Percentiles rank a stretch among this genome's conserved stretches.
These are phyloP conservation scores for Tricholoma sp. DNA, from an alignment of 768 basidiomycete genomes.

Conservation along the genomic window DNA sequence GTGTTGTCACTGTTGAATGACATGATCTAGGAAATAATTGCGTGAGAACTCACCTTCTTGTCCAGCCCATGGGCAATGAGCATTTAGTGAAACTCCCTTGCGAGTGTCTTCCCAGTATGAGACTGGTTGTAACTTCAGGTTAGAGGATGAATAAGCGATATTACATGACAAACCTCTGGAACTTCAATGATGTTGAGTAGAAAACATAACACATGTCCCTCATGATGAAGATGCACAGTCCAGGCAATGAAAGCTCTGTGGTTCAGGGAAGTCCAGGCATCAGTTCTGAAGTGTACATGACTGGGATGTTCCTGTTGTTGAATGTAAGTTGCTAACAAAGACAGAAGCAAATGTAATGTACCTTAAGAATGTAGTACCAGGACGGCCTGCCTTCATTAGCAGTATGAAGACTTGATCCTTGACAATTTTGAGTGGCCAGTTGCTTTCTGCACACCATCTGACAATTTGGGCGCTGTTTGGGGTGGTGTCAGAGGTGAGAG, in stretches of 20 bases:
- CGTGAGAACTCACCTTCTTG: not conserved
- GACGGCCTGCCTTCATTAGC: not conserved
- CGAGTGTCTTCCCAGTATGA: not conserved
- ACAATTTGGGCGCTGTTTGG: not conserved
- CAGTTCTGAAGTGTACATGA: not conserved
- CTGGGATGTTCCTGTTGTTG: not conserved
- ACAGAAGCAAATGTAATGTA: not conserved
- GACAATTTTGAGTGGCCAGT: not conserved
- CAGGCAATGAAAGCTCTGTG: not conserved
- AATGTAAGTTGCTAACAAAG: not conserved
- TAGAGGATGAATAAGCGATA: not conserved
- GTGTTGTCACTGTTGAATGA: not conserved
- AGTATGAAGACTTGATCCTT: not conserved
- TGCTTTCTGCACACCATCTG: not conserved
- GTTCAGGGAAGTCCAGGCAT: not conserved
- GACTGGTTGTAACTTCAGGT: not conserved
- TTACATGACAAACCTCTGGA: not conserved
- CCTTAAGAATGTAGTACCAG: not conserved
- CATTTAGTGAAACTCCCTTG: not conserved
- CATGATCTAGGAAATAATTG: not conserved
- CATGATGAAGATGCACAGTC: not conserved
- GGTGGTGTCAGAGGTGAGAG: not conserved
- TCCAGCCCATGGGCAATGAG: not conserved
- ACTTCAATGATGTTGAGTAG: not conserved
- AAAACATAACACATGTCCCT: not conserved